These are phyloP conservation scores for Danielia reshetovae DNA, from an alignment of 805 yeast species.

Conservation along the genomic window DNA sequence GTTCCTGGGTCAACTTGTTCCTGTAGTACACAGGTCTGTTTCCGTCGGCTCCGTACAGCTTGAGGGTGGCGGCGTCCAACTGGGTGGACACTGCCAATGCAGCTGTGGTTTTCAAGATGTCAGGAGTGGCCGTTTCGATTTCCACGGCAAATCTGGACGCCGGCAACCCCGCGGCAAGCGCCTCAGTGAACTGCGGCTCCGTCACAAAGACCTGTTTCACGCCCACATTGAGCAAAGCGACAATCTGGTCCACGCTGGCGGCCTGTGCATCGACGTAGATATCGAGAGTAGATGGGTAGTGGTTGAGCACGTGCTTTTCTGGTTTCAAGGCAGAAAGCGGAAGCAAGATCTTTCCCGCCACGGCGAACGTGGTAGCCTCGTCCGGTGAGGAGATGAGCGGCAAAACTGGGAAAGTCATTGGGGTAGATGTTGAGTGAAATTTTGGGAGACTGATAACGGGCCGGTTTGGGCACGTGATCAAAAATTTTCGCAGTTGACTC, in stretches of 20 bases:
- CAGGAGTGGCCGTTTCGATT: slow-evolving; percentile 3
- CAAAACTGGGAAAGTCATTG: slow-evolving; percentile 38
- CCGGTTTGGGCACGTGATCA: no score
- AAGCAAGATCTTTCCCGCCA: slow-evolving; percentile 33
- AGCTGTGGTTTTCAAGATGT: slow-evolving; percentile 16
- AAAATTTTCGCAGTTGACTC: no score
- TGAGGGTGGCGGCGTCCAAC: slow-evolving; percentile 15
- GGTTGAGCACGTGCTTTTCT: slow-evolving; percentile 29
- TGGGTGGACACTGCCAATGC: slow-evolving; percentile 19
- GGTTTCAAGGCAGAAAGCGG: slow-evolving; percentile 24
- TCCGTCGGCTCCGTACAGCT: slow-evolving; percentile 20
- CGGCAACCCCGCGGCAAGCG: slow-evolving; percentile 13
- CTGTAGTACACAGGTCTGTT: slow-evolving; percentile 27
- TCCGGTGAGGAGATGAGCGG: slow-evolving; percentile 28
- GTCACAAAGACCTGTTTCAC: slow-evolving; percentile 44
- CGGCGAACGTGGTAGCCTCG: slow-evolving; percentile 20
- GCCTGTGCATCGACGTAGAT: slow-evolving; percentile 28
- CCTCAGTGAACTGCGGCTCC: slow-evolving; percentile 8
- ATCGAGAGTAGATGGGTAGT: slow-evolving; percentile 27
- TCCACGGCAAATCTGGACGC: slow-evolving; percentile 15
- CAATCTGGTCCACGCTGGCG: slow-evolving; percentile 36
- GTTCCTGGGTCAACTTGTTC: slow-evolving; percentile 16
- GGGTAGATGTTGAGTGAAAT: slow-evolving; percentile 16
- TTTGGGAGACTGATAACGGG: no score
- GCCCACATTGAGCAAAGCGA: slow-evolving; percentile 58